phyloP scores from a whole-genome alignment of 1,284 basidiomycete species.

The Boletus semigastroideus region DNA sequence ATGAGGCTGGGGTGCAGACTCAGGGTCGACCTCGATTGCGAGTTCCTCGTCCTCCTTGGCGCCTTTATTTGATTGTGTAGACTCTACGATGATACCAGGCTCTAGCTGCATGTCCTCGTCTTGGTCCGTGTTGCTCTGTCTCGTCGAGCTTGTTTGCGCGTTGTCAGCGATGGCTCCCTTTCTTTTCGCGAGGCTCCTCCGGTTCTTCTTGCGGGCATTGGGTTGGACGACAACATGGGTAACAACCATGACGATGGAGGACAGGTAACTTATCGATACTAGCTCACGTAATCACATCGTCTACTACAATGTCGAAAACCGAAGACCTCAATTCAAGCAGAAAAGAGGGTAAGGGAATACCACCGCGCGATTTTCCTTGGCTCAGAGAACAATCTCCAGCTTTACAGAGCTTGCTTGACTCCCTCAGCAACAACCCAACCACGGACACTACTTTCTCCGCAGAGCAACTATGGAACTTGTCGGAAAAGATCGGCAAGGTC shows the following conservation, averaged over 20 bases:
- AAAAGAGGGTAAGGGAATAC: background rate
- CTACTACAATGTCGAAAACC: slow-evolving; percentile 20
- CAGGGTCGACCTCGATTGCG: slow-evolving; percentile 57
- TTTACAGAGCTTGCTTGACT: slow-evolving; percentile 51
- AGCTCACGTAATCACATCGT: slow-evolving; percentile 20
- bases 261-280: slow-evolving; percentile 2
- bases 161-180: slow-evolving; percentile 27
- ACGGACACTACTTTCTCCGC: slow-evolving; percentile 39
- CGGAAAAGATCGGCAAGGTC: slow-evolving; percentile 60
- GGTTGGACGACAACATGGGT: slow-evolving; percentile 39
- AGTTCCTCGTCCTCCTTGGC: slow-evolving; percentile 54
- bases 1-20: slow-evolving; percentile 39
- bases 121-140: slow-evolving; percentile 14
- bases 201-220: slow-evolving; percentile 48
- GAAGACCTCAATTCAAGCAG: slow-evolving; percentile 8
- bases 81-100: slow-evolving; percentile 7
- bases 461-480: slow-evolving; percentile 53
- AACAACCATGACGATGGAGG: slow-evolving; percentile 50
- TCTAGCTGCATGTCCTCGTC: slow-evolving; percentile 40
- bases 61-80: background rate
- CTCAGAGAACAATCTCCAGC: slow-evolving; percentile 35
- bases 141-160: slow-evolving; percentile 3
- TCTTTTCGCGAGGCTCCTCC: slow-evolving; percentile 55
- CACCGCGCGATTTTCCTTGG: background rate
- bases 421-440: slow-evolving; percentile 38